A percentile compares a stretch with the other conserved stretches of the same genome.
These are phyloP conservation scores for Prinsepia uniflora DNA, from an alignment of 306 rosid species.

Conservation along the genomic window DNA sequence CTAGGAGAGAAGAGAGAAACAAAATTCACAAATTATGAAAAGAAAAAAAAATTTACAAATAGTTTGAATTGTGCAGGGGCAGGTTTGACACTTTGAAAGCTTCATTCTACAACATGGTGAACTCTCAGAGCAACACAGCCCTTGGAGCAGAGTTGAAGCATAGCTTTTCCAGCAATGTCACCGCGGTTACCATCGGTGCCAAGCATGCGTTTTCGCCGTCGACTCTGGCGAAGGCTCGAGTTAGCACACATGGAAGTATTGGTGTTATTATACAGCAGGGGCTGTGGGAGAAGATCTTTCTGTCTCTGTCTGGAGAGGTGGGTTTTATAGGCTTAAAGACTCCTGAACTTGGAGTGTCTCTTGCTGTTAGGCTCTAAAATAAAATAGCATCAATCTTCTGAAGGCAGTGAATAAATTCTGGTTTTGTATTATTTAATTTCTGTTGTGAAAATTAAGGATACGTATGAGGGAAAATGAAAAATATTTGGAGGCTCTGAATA, in stretches of 20 bases:
- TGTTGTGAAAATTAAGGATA: no score
- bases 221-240: conserved; percentile 46
- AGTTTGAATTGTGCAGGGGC: conserved; percentile 46
- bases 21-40: not conserved
- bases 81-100: conserved; percentile 55
- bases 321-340: conserved; percentile 31
- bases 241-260: conserved; percentile 44
- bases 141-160: conserved; percentile 61
- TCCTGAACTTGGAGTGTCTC: conserved; percentile 54
- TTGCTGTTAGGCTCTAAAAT: conserved; percentile 46
- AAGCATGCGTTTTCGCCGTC: conserved; percentile 50
- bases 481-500: no score
- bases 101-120: conserved; percentile 41
- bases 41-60: no score
- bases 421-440: not conserved
- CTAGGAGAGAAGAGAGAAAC: not conserved
- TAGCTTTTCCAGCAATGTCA: conserved; percentile 37
- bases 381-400: no score
- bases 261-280: conserved; percentile 55
- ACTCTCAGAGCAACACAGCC: conserved; percentile 50
- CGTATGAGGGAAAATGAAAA: no score
- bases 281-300: conserved; percentile 40
- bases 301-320: conserved; percentile 57
- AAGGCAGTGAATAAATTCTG: not conserved
- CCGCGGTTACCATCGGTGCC: conserved; percentile 49